Percentiles rank a stretch among this genome's conserved stretches.
phyloP scores from a whole-genome alignment of 208 protist genomes.

The Wallacemonas sp. region DNA sequence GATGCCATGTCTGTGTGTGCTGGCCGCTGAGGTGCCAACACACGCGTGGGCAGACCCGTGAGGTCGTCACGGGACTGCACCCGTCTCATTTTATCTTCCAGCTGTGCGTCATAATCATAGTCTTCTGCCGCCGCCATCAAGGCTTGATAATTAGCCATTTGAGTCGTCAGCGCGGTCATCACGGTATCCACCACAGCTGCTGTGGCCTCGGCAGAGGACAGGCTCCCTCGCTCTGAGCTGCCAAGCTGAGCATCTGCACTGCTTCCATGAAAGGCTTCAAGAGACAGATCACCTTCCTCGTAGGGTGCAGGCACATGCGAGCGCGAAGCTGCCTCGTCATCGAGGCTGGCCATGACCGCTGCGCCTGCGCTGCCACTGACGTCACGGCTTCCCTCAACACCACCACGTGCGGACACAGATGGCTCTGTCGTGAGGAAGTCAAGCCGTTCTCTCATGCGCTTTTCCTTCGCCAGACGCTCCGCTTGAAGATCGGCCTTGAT shows the following conservation, averaged over 20 bases:
- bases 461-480: conserved; percentile 14
- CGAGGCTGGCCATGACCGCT: neutral
- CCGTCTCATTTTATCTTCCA: conserved; percentile 20
- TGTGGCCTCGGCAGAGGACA: neutral
- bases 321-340: neutral
- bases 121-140: conserved; percentile 19
- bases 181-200: neutral
- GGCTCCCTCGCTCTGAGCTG: no score
- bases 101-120: conserved; percentile 24
- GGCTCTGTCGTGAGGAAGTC: neutral
- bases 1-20: no score
- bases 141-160: conserved; percentile 15
- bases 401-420: no score
- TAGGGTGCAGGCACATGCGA: conserved; percentile 21
- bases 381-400: no score
- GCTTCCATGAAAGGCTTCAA: no score
- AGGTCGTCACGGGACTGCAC: conserved; percentile 21
- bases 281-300: conserved; percentile 20
- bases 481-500: conserved; percentile 37
- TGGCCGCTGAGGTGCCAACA: neutral
- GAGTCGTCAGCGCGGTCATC: neutral
- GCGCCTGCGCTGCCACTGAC: neutral
- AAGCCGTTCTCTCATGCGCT: neutral
- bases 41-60: conserved; percentile 25
- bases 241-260: no score